Evolutionary conservation across 2,329 filamentous ascomycete species (phyloP).

Genomic region (Colletotrichum horii): DNA sequence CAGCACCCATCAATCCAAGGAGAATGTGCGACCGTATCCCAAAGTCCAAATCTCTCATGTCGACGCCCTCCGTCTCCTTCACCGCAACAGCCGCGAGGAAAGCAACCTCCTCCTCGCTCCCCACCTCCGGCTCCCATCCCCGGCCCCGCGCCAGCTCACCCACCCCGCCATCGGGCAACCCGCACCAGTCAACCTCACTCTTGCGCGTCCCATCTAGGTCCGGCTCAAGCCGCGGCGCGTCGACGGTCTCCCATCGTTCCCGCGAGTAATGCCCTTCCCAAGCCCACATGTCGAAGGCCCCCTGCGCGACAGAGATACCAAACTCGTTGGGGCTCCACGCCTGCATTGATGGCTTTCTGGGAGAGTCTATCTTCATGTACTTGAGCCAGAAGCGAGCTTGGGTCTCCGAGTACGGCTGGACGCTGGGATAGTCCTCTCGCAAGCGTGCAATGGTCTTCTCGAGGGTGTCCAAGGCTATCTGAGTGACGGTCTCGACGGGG

Average conservation of each 20-base stretch:
- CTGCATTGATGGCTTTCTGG: background rate
- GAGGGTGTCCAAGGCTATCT: background rate
- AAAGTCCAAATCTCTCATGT: constrained; percentile 9
- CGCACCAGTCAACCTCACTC: constrained; percentile 12
- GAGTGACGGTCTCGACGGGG: background rate
- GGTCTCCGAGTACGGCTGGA: constrained; percentile 3
- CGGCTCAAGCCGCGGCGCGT: background rate
- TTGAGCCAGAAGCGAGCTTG: constrained; percentile 11
- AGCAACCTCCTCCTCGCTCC: constrained; percentile 23
- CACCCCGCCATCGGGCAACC: constrained; percentile 8
- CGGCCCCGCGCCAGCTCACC: background rate
- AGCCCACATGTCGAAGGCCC: background rate
- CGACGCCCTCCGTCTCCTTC: constrained; percentile 13
- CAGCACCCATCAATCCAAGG: constrained; percentile 9
- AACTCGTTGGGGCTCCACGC: background rate
- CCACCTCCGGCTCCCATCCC: constrained; percentile 22
- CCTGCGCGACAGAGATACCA: background rate
- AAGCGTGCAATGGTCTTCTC: background rate
- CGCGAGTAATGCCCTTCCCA: constrained; percentile 6
- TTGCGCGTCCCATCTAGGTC: constrained; percentile 9
- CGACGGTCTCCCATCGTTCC: background rate
- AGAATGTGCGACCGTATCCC: constrained; percentile 22
- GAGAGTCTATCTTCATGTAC: background rate
- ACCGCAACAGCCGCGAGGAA: constrained; percentile 22
- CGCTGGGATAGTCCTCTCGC: background rate